Conservation (phyloP, 202 grass and related monocot species). For the Saccharum hybrid region DNA sequence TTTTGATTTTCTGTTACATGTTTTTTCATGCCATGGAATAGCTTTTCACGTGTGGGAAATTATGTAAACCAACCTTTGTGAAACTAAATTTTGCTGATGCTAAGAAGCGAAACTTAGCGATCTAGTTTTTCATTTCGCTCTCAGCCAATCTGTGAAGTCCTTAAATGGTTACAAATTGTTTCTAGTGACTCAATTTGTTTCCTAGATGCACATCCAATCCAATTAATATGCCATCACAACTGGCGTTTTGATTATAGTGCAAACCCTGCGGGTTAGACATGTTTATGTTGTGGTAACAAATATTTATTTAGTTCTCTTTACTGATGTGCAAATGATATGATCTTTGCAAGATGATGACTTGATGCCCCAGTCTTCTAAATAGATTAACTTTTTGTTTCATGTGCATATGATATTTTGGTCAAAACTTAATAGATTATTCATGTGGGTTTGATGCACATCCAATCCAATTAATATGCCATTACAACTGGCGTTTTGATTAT, state of each 20-base stretch:
- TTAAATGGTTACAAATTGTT: background rate
- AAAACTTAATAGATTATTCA: background rate
- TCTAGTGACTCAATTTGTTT: background rate
- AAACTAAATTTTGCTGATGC: background rate
- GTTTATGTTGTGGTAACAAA: background rate
- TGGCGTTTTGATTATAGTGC: background rate
- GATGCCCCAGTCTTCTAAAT: background rate
- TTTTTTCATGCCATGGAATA: constrained; percentile 16
- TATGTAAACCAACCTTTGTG: background rate
- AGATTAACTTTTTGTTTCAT: background rate
- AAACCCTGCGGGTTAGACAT: background rate
- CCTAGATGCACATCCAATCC: background rate
- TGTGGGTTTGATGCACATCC: too few relatives aligned
- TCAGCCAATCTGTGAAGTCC: background rate
- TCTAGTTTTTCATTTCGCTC: background rate
- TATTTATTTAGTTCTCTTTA: background rate
- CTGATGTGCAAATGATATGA: background rate
- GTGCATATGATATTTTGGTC: background rate
- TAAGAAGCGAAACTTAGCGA: background rate
- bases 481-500: too few relatives aligned
- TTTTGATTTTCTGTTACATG: background rate
- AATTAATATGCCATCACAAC: too few relatives aligned
- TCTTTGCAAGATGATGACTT: background rate
- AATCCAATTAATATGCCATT: too few relatives aligned
- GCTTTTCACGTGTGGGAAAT: background rate